Conservation (phyloP, 202 grass and related monocot genomes). For the Zizania palustris region DNA sequence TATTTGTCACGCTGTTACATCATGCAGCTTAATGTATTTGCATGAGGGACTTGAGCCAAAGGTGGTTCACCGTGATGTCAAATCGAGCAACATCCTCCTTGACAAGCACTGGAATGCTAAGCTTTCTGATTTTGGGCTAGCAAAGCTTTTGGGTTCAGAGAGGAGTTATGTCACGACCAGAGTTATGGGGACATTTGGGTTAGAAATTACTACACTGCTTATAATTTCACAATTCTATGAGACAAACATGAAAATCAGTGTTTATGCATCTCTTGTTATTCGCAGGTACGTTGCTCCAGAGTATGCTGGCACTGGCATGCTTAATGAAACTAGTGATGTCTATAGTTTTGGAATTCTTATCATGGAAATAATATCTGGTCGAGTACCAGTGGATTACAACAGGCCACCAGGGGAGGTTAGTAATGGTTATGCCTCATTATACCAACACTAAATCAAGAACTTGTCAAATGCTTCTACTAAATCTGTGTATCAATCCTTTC, state of each 20-base stretch:
- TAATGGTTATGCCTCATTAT: constrained; percentile 25
- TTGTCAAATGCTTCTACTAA: constrained; percentile 40
- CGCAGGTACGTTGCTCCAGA: constrained; percentile 88
- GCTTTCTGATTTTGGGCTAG: constrained; percentile 93
- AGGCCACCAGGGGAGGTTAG: constrained; percentile 87
- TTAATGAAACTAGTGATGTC: constrained; percentile 92
- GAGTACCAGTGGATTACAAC: constrained; percentile 88
- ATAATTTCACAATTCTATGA: constrained; percentile 15
- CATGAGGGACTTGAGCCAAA: constrained; percentile 95
- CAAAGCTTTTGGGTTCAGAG: constrained; percentile 89
- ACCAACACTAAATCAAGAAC: not conserved
- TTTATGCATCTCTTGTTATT: constrained; percentile 40
- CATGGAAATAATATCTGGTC: constrained; percentile 94
- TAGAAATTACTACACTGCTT: constrained; percentile 29
- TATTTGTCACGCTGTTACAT: constrained; percentile 20
- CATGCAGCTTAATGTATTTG: constrained; percentile 88
- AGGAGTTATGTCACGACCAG: constrained; percentile 90
- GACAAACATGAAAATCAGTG: constrained; percentile 2
- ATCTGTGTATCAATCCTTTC: constrained; percentile 35
- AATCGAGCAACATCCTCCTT: constrained; percentile 92
- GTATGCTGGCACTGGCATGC: constrained; percentile 91
- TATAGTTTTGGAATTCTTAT: constrained; percentile 97
- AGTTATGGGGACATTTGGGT: constrained; percentile 98
- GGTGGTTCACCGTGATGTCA: constrained; percentile 93
- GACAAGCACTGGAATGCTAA: constrained; percentile 91